These are phyloP conservation scores for Heliamphora pulchella DNA, from an alignment of 179 eudicot genomes.

Conservation along the genomic window DNA sequence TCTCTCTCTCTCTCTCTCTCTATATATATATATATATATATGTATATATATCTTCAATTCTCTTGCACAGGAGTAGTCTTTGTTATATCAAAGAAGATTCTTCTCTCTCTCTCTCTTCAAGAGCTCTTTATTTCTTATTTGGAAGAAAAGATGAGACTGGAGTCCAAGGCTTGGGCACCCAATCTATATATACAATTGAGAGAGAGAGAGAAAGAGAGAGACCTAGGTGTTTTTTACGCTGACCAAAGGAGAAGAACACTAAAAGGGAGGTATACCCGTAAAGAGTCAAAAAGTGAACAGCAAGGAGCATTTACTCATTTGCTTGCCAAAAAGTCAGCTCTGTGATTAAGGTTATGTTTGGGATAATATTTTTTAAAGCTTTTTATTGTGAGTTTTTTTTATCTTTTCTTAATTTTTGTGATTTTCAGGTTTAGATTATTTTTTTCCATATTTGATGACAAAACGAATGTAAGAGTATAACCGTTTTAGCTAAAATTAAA, in stretches of 20 bases:
- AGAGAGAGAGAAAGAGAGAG: not conserved
- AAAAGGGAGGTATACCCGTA: not conserved
- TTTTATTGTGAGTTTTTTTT: too few species aligned
- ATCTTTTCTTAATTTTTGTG: too few species aligned
- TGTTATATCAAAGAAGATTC: not conserved
- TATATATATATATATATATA: too few species aligned
- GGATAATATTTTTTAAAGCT: too few species aligned
- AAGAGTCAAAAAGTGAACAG: conserved; percentile 20
- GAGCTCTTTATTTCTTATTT: not conserved
- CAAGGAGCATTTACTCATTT: conserved; percentile 17
- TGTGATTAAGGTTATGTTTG: not conserved
- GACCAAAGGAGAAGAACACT: conserved; percentile 7
- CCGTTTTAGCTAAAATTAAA: too few species aligned
- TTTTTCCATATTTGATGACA: too few species aligned
- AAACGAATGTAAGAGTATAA: too few species aligned
- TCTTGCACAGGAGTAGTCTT: not conserved
- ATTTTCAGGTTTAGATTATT: too few species aligned
- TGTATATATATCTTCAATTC: too few species aligned
- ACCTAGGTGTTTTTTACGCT: conserved; percentile 1
- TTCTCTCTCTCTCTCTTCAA: conserved; percentile 1
- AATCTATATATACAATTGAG: conserved; percentile 12
- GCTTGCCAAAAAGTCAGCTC: conserved; percentile 18
- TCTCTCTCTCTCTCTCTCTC: conserved; percentile 9
- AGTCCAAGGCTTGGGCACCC: conserved; percentile 5
- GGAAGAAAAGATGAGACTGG: conserved; percentile 15